Conservation (phyloP, 2,329 filamentous ascomycete species). For the Tolypocladium guangdongense region DNA sequence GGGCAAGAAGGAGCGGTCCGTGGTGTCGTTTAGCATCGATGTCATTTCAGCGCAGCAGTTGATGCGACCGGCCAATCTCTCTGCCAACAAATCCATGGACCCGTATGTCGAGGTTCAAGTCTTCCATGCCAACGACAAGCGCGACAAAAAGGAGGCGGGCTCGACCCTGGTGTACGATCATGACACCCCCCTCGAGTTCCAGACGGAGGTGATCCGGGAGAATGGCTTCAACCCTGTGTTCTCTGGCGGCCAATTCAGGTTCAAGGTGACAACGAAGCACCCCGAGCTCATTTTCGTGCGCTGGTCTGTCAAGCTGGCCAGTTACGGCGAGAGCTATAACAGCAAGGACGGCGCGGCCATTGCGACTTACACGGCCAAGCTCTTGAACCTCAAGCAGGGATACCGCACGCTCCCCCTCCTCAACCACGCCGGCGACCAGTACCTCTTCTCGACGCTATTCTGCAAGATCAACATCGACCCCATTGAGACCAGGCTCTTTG, state of each 20-base stretch:
- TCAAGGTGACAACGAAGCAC: conserved; percentile 85
- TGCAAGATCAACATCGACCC: conserved; percentile 67
- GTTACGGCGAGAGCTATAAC: conserved; percentile 60
- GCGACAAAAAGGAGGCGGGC: conserved; percentile 70
- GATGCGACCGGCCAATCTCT: conserved; percentile 66
- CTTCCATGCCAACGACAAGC: conserved; percentile 86
- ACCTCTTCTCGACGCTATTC: conserved; percentile 89
- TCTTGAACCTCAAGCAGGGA: conserved; percentile 78
- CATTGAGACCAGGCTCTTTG: conserved; percentile 45
- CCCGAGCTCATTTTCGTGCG: conserved; percentile 89
- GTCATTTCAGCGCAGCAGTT: conserved; percentile 92
- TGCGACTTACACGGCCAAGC: conserved; percentile 86
- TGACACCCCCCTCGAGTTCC: conserved; percentile 59
- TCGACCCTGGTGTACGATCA: conserved; percentile 36
- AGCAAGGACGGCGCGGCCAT: conserved; percentile 49
- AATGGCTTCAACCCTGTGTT: conserved; percentile 94
- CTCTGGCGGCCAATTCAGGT: conserved; percentile 59
- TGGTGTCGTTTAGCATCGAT: conserved; percentile 75
- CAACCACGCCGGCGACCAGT: conserved; percentile 82
- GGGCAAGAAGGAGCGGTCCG: conserved; percentile 65
- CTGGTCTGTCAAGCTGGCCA: conserved; percentile 82
- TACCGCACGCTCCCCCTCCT: conserved; percentile 87
- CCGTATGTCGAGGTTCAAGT: conserved; percentile 94
- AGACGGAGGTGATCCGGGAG: conserved; percentile 69
- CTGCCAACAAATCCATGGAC: conserved; percentile 66